Conservation (phyloP, 192 early-diverging fungal species). For the Entomortierella beljakovae region DNA sequence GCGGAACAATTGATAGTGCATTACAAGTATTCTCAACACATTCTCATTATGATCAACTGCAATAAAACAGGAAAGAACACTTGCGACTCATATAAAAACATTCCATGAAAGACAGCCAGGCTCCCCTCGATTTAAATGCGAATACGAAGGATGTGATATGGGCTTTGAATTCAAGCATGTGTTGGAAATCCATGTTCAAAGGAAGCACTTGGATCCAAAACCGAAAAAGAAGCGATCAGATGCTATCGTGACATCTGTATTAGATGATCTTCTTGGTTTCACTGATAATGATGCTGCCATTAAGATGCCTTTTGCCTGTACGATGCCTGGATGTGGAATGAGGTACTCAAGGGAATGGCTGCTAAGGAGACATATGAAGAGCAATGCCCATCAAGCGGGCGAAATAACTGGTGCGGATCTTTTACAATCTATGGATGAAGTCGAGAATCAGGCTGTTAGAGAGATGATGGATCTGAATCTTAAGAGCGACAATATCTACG, state of each 20-base stretch:
- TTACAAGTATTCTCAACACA: no score
- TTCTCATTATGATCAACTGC: no score
- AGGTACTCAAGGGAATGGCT: conserved; percentile 18
- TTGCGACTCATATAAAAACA: conserved; percentile 44
- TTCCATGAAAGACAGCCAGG: conserved; percentile 8
- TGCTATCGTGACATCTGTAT: conserved; percentile 1
- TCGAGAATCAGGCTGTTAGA: conserved; percentile 54
- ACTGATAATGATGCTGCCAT: conserved; percentile 7
- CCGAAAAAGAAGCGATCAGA: conserved; percentile 21
- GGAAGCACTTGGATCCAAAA: conserved; percentile 6
- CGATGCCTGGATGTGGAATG: conserved; percentile 9
- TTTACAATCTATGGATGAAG: conserved; percentile 38
- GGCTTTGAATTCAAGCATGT: conserved; percentile 45
- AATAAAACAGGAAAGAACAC: conserved; percentile 21
- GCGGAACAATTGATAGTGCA: no score
- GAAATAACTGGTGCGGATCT: conserved; percentile 5
- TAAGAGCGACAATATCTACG: not conserved
- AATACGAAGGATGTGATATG: conserved; percentile 45
- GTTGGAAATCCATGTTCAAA: conserved; percentile 18
- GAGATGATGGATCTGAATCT: conserved; percentile 54
- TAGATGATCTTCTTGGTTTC: conserved; percentile 31
- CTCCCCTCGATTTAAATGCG: conserved; percentile 36
- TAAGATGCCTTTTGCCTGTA: conserved; percentile 29
- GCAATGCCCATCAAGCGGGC: conserved; percentile 1
- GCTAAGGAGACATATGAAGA: conserved; percentile 26